phyloP scores from a whole-genome alignment of 345 rosid species.

The Murraya koenigii region DNA sequence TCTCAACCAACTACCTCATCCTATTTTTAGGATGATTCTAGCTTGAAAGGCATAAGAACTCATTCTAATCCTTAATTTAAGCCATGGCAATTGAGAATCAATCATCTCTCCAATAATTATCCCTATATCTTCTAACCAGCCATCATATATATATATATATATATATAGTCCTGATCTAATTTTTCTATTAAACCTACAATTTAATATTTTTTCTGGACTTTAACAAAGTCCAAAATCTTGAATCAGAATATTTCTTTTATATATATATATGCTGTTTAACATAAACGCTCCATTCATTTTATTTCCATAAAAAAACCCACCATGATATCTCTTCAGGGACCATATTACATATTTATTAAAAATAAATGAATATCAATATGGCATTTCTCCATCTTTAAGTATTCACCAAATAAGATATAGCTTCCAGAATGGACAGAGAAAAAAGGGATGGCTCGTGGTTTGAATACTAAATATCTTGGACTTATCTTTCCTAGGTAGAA shows the following conservation, averaged over 20 bases:
- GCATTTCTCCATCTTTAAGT: neutral
- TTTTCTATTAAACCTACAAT: too few relatives aligned
- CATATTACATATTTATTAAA: neutral
- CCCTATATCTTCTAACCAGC: neutral
- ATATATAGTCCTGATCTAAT: too few relatives aligned
- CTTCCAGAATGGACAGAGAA: neutral
- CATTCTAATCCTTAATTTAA: neutral
- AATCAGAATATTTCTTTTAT: too few relatives aligned
- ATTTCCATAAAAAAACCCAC: neutral
- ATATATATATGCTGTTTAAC: too few relatives aligned
- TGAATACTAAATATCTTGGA: neutral
- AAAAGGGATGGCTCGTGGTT: neutral
- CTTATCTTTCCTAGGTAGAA: neutral
- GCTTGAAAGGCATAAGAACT: neutral
- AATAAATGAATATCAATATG: neutral
- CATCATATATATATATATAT: neutral
- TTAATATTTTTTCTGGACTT: too few relatives aligned
- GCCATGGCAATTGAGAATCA: neutral
- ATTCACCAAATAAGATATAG: neutral
- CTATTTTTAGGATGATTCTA: neutral
- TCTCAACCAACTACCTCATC: neutral
- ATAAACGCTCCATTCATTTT: too few relatives aligned
- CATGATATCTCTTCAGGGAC: neutral
- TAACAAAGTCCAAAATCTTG: too few relatives aligned
- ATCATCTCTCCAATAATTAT: neutral